Evolutionary conservation across 2,329 filamentous ascomycete species (phyloP).

Genomic region (Fusarium kyushuense): DNA sequence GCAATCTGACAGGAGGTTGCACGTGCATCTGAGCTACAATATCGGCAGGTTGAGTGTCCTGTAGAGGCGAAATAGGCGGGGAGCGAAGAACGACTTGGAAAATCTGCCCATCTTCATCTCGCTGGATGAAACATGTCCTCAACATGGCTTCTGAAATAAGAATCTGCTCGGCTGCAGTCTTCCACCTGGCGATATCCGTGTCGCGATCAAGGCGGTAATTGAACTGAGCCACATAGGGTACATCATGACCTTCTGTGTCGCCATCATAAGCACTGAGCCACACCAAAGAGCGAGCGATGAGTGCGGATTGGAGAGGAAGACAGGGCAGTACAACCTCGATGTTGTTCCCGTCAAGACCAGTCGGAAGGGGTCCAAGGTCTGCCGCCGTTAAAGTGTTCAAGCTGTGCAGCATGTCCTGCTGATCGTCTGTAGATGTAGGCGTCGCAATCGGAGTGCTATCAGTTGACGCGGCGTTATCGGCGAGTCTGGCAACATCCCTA

Average conservation of each 20-base stretch:
- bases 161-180: not conserved
- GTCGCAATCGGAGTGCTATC: not conserved
- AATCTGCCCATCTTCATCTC: slow-evolving; percentile 18
- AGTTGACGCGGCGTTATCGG: not conserved
- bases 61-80: not conserved
- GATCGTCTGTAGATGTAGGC: not conserved
- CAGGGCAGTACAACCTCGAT: slow-evolving; percentile 22
- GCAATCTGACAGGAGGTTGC: slow-evolving; percentile 3
- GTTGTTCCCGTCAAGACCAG: not conserved
- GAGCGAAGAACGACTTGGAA: slow-evolving; percentile 23
- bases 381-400: accelerated
- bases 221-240: slow-evolving; percentile 29
- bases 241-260: not conserved
- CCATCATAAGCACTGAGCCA: not conserved
- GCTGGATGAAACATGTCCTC: slow-evolving; percentile 27
- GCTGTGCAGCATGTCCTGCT: accelerated
- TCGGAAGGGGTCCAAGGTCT: not conserved
- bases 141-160: slow-evolving; percentile 20
- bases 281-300: slow-evolving; percentile 23
- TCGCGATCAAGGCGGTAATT: slow-evolving; percentile 4
- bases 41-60: not conserved
- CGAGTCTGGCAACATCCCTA: not conserved
- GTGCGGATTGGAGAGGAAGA: slow-evolving; percentile 25
- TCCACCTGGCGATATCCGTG: slow-evolving; percentile 18
- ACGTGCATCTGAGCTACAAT: slow-evolving; percentile 11